Evolutionary conservation across 2,329 filamentous ascomycete species (phyloP), one percentile per base, ranked within the genome.

Genomic region (Fusarium nodosum): DNA sequence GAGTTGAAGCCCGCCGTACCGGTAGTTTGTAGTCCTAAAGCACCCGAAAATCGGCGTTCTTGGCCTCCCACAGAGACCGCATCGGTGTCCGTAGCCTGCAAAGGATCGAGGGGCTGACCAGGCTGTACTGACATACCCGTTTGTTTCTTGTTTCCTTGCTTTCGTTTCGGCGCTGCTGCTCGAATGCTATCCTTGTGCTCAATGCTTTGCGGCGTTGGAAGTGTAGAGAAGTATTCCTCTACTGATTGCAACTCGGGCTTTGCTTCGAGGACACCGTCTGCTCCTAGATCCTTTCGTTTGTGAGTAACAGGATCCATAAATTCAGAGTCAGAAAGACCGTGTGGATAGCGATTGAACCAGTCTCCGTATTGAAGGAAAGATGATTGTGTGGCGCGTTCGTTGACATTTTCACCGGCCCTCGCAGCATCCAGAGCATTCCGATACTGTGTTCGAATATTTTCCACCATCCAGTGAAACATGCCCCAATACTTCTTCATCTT

Each of bases 401-500:
- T 78, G 63, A 81, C 77, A 68, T 84, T 79, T n/a, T 84, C 84
- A 12, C 92, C 93, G 71, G 89, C 87, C 55, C 90, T 85, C 31
- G 90, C 89, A n/a, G 91, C 91, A 77, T 97, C 94, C 18, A 94
- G 90, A 72, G 94, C 95, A 48, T 90, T 88, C 53, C 92, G 89
- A 77, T 97, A 99, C 65, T 97, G 89, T 56, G 95, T 92, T 63
- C 96, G 94, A 36, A 97, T 86, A 74, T 95, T 96, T 77, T 98
- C 94, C 1, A 93, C 91, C 87, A 98, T 94, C 82, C 94, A 97
- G 77, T 97, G 93, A 77, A 98, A 97, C 91, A 97, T 97, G 64
- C 95, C 96, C 96, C 96, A 99, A 75, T 96, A 94, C 64, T 93
- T 93, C 83, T 97, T 97, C 93, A 98, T 97, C 79, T 93, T 96